Percentiles rank a stretch among this genome's conserved stretches.
Evolutionary conservation across 805 yeast species (phyloP).

Genomic region (Ascoidea asiatica): DNA sequence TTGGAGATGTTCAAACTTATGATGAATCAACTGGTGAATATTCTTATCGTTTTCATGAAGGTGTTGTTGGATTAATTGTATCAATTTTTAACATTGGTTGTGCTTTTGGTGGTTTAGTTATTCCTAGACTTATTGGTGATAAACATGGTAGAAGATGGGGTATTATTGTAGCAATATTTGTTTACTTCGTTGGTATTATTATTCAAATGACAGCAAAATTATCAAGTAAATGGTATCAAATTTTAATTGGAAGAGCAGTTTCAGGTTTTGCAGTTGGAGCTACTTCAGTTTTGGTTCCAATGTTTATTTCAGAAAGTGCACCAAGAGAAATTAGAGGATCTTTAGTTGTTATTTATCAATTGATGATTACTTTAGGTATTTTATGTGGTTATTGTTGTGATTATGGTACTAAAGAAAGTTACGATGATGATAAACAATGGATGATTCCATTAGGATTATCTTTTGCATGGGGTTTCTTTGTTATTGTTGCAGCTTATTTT

Average conservation of each 20-base stretch:
- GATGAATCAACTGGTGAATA: slow-evolving; percentile 17
- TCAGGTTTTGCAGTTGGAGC: slow-evolving; percentile 67
- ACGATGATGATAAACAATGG: slow-evolving; percentile 20
- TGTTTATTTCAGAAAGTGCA: slow-evolving; percentile 39
- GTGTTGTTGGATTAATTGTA: slow-evolving; percentile 38
- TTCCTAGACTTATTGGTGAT: slow-evolving; percentile 45
- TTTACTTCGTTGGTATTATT: slow-evolving; percentile 48
- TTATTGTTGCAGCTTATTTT: slow-evolving; percentile 21
- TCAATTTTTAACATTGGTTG: slow-evolving; percentile 55
- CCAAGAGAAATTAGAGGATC: slow-evolving; percentile 27
- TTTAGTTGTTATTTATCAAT: slow-evolving; percentile 23
- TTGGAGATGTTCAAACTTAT: slow-evolving; percentile 32
- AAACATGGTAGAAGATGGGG: slow-evolving; percentile 46
- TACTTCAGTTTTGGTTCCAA: slow-evolving; percentile 55
- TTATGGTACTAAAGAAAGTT: slow-evolving; percentile 17
- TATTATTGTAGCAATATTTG: slow-evolving; percentile 35
- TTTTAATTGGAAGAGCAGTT: slow-evolving; percentile 44
- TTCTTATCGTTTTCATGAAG: slow-evolving; percentile 25
- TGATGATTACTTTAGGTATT: slow-evolving; percentile 38
- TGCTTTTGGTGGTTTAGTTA: slow-evolving; percentile 51
- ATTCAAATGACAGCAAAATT: slow-evolving; percentile 44
- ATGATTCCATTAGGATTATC: too few relatives aligned
- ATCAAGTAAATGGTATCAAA: slow-evolving; percentile 41
- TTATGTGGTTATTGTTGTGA: slow-evolving; percentile 29
- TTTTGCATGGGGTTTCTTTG: slow-evolving; percentile 21